Evolutionary conservation across 2,329 filamentous ascomycete genomes (phyloP), one percentile per base, ranked within the genome.

Genomic region (Xylaria sp.): DNA sequence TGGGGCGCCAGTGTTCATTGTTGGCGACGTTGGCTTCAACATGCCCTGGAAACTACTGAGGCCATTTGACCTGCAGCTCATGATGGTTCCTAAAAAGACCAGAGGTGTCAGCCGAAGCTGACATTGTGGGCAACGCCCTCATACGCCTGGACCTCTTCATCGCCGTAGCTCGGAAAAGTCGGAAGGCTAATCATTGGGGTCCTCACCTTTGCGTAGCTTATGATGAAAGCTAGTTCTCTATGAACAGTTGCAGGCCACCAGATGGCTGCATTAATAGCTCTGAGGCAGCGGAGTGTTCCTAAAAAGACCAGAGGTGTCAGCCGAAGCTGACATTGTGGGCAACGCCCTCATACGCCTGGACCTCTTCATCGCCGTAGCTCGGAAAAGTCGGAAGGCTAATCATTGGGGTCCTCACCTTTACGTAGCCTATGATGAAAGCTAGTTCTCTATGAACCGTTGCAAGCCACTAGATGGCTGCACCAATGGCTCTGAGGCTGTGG

Each of bases 1-100:
- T 49, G 26, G 46, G 46, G 46, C 46, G 46, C 46, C 46, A 49
- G n/a, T 20, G 46, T 49, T 49, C n/a, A 49, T 20, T 49, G 9
- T 20, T 49, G 20, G 46, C 28, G 46, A 23, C 46, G 46, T 49
- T 49, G 2, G 46, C 46, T 49, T 49, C 46, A 49, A 49, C 46
- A 49, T 28, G 46, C 3, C 46, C 46, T 49, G 9, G n/a, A 49
- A 49, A 49, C 46, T 49, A 49, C 46, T 23, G 46, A 49, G 46
- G 20, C 46, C n/a, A 26, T 49, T 49, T 26, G 20, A 49, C 46
- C 46, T 42, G 38, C 38, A 42, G 38, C 38, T 42, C 38, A 17
- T 42, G 4, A 42, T 42, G 38, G 38, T 17, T 17, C 38, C 38
- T 42, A 42, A 42, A 4, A 6, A 42, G 38, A 17, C 38, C 38